Evolutionary conservation across 106 monocot species (phyloP).

Genomic region (Dendrobium chrysotoxum): DNA sequence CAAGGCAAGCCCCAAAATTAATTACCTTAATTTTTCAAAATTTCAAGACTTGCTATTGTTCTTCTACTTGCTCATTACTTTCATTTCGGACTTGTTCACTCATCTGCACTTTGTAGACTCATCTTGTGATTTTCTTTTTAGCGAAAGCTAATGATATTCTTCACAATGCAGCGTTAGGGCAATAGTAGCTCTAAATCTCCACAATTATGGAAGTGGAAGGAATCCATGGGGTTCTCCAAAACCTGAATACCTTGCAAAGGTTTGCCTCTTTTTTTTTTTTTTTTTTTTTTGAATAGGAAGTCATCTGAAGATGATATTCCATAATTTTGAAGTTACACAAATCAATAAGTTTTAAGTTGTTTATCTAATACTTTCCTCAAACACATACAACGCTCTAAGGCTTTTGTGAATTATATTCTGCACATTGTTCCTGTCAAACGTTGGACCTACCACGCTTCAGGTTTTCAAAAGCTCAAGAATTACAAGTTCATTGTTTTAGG

Average conservation of each 20-base stretch:
- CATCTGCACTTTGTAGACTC: not conserved
- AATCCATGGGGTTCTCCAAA: constrained; percentile 78
- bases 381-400: not conserved
- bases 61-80: not conserved
- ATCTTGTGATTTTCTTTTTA: not conserved
- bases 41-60: not conserved
- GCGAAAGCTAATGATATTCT: not conserved
- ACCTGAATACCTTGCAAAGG: constrained; percentile 69
- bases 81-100: not conserved
- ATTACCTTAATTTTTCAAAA: not conserved
- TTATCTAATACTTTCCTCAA: not conserved
- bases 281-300: not conserved
- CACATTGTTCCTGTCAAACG: not conserved
- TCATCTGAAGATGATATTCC: not conserved
- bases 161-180: constrained; percentile 45
- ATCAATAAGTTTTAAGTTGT: not conserved
- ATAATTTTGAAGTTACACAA: not conserved
- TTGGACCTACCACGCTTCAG: not conserved
- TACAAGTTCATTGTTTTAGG: not conserved
- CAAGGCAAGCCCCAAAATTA: constrained; percentile 10
- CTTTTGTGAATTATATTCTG: not conserved
- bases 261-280: constrained; percentile 7
- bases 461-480: not conserved
- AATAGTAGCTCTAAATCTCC: constrained; percentile 66
- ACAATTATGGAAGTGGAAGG: constrained; percentile 72